Evolutionary conservation across 345 rosid species (phyloP), one percentile per base, ranked within the genome.

Genomic region (Euphorbia peplus): DNA sequence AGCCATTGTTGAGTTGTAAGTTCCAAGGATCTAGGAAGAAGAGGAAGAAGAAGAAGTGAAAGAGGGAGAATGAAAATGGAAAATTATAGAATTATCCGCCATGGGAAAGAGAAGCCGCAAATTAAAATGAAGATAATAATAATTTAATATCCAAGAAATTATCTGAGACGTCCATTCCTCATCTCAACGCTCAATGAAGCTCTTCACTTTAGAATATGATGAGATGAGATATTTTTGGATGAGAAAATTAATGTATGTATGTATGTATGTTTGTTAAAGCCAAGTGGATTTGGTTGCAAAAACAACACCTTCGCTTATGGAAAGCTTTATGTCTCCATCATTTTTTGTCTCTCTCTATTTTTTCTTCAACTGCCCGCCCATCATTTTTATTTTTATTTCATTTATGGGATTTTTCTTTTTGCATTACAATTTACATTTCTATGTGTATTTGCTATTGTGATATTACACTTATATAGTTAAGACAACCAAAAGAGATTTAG

Each of bases 151-250:
- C 16, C 0, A 55, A 3, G 19, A 41, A 44, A 30, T 59, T 30
- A 74, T 78, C 67, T 71, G 68, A 37, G 56, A 73, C 75, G 78
- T 66, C 75, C 78, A 29, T 70, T 63, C 72, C 61, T 66, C 72
- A 78, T 70, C 78, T 70, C 39, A 73, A 66, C 71, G 65, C 39
- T 12, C 60, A 12, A 30, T 56, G 42, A 39, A 39, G 42, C 42
- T 39, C 8, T 39, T 2, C 42, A 8, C 39, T 35, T 35, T 35
- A 35, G 3, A 12, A n/a, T n/a, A n/a, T n/a, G n/a, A n/a, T n/a
- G n/a, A n/a, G n/a, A n/a, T 26, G 13, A 12, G 37, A 51, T 54
- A 58, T 50, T 70, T 70, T 19, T 24, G 6, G 7, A n/a, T 46
- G 22, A 50, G 5, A 4, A n/a, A 50, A 50, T 14, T 18, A 19